phyloP scores from a whole-genome alignment of 2,329 filamentous ascomycete genomes.

The Sarocladiaceae sp. region DNA sequence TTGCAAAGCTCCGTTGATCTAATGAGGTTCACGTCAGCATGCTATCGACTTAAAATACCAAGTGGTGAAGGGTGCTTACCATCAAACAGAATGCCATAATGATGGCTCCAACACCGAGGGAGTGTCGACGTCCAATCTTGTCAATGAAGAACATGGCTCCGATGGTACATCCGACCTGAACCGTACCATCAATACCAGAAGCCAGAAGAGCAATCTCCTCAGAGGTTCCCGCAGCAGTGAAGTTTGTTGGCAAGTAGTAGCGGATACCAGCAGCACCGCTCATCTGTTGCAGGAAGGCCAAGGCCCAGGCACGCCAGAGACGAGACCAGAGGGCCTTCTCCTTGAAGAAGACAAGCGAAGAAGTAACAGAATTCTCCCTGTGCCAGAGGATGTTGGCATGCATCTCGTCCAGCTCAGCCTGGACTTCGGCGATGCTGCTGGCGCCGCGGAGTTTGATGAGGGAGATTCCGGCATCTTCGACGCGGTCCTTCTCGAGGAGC shows the following conservation, averaged over 20 bases:
- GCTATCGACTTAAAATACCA: not conserved
- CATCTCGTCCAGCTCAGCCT: slow-evolving; percentile 21
- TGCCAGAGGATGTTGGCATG: slow-evolving; percentile 24
- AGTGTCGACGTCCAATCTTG: slow-evolving; percentile 23
- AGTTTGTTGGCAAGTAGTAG: slow-evolving; percentile 29
- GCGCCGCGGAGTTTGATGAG: slow-evolving; percentile 23
- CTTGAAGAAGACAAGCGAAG: slow-evolving; percentile 23
- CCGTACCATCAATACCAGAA: slow-evolving; percentile 26
- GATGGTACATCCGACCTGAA: slow-evolving; percentile 28
- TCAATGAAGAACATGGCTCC: slow-evolving; percentile 28
- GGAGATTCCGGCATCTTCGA: slow-evolving; percentile 20
- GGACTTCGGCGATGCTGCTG: slow-evolving; percentile 16
- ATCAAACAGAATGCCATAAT: slow-evolving; percentile 26
- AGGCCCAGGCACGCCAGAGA: slow-evolving; percentile 26
- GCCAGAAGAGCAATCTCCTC: slow-evolving; percentile 24
- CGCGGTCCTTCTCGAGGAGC: slow-evolving; percentile 24
- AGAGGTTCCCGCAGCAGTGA: slow-evolving; percentile 24
- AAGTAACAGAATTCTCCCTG: slow-evolving; percentile 17
- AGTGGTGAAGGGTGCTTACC: slow-evolving; percentile 9
- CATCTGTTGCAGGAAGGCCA: slow-evolving; percentile 30
- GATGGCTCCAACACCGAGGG: slow-evolving; percentile 23
- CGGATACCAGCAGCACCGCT: slow-evolving; percentile 29
- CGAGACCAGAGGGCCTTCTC: slow-evolving; percentile 24
- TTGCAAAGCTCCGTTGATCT: slow-evolving; percentile 19
- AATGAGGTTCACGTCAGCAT: not conserved